These are phyloP conservation scores for Aspergillus bertholletiae DNA, from an alignment of 495 filamentous ascomycete species.

Conservation along the genomic window DNA sequence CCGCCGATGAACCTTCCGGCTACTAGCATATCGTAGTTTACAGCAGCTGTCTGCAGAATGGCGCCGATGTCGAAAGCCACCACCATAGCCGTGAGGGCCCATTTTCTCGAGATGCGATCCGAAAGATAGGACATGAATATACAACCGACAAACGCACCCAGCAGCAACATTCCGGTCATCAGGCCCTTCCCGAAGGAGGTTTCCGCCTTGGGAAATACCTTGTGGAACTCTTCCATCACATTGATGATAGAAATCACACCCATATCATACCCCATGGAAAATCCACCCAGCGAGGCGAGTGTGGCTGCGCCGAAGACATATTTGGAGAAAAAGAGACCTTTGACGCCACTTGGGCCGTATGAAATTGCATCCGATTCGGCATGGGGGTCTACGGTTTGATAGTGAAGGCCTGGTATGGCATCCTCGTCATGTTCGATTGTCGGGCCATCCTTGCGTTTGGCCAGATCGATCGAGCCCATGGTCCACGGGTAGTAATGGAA, in stretches of 20 bases:
- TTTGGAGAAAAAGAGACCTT: slow-evolving; percentile 4
- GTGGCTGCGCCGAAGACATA: slow-evolving; percentile 21
- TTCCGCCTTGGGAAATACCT: slow-evolving; percentile 14
- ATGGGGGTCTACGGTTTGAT: background rate
- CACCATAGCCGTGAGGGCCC: slow-evolving; percentile 17
- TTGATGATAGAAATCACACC: slow-evolving; percentile 27
- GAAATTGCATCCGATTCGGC: background rate
- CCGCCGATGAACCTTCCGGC: slow-evolving; percentile 28
- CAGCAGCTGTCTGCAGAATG: slow-evolving; percentile 26
- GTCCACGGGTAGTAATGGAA: background rate
- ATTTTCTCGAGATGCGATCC: slow-evolving; percentile 26
- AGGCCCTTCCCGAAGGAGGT: slow-evolving; percentile 15
- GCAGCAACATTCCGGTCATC: slow-evolving; percentile 22
- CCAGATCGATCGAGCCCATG: background rate
- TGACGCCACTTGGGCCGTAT: background rate
- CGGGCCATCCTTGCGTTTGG: background rate
- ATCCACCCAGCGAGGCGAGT: slow-evolving; percentile 19
- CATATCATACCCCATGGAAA: slow-evolving; percentile 22
- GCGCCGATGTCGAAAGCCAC: slow-evolving; percentile 25
- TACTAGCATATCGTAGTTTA: slow-evolving; percentile 19
- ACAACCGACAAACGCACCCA: slow-evolving; percentile 25
- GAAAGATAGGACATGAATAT: slow-evolving; percentile 22
- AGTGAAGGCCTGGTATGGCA: background rate
- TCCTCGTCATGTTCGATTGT: background rate
- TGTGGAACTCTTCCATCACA: slow-evolving; percentile 23